These are phyloP conservation scores for Isabelozyma gotoi DNA, from an alignment of 805 yeast species.

Conservation along the genomic window DNA sequence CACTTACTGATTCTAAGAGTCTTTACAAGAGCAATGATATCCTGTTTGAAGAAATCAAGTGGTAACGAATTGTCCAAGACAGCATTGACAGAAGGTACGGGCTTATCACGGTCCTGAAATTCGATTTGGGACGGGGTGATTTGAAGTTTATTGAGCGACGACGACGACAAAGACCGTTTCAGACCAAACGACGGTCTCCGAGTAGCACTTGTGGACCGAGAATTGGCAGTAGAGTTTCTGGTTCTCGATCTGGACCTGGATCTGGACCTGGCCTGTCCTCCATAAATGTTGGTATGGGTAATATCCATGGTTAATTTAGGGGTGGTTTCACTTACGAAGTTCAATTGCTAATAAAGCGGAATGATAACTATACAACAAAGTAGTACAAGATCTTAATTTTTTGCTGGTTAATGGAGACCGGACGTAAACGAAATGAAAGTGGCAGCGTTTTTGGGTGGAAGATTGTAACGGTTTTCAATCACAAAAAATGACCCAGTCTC, in stretches of 20 bases:
- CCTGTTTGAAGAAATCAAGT: slow-evolving; percentile 79
- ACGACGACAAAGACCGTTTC: slow-evolving; percentile 35
- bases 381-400: not conserved
- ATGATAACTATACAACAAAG: too few species aligned
- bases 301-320: slow-evolving; percentile 16
- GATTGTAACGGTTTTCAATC: too few species aligned
- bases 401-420: not conserved
- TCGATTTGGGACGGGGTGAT: slow-evolving; percentile 27
- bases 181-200: slow-evolving; percentile 34
- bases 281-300: slow-evolving; percentile 12
- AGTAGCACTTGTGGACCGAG: slow-evolving; percentile 33
- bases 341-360: too few species aligned
- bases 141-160: slow-evolving; percentile 27
- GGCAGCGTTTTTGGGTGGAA: too few species aligned
- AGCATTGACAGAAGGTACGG: slow-evolving; percentile 54
- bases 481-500: slow-evolving; percentile 2
- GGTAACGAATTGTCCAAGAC: slow-evolving; percentile 77
- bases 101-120: slow-evolving; percentile 24
- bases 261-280: slow-evolving; percentile 26
- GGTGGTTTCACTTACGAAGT: too few species aligned
- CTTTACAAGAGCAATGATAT: slow-evolving; percentile 64
- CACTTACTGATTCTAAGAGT: slow-evolving; percentile 73
- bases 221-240: slow-evolving; percentile 30
- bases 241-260: slow-evolving; percentile 39
- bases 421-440: too few species aligned